Evolutionary conservation across 768 basidiomycete genomes (phyloP).

Genomic region (Scleroderma citrinum): DNA sequence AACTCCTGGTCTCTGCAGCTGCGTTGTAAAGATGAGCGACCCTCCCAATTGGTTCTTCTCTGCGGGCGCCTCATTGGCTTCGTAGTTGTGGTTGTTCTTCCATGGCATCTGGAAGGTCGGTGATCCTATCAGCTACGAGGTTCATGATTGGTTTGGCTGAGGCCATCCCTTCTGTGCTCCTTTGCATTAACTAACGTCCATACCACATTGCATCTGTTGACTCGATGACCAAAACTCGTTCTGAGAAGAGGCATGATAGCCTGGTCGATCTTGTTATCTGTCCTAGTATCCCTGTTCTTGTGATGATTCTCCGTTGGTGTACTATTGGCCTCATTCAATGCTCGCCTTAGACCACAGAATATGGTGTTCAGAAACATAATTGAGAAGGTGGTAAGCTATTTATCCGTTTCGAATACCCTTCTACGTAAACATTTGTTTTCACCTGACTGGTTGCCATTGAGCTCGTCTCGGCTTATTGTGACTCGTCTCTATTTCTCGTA

Average conservation of each 20-base stretch:
- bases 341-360: slow-evolving; percentile 29
- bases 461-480: slow-evolving; percentile 33
- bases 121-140: background rate
- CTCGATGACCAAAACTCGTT: no score
- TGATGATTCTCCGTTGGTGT: slow-evolving; percentile 40
- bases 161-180: no score
- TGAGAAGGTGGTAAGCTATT: slow-evolving; percentile 43
- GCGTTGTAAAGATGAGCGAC: slow-evolving; percentile 23
- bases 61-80: slow-evolving; percentile 47
- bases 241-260: slow-evolving; percentile 36
- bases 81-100: slow-evolving; percentile 50
- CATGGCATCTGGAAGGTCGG: slow-evolving; percentile 48
- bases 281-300: slow-evolving; percentile 41
- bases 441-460: slow-evolving; percentile 37
- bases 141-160: no score
- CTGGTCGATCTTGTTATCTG: slow-evolving; percentile 42
- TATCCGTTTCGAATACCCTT: slow-evolving; percentile 33
- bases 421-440: slow-evolving; percentile 29
- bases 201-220: no score
- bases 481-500: slow-evolving; percentile 16
- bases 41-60: slow-evolving; percentile 35
- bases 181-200: no score
- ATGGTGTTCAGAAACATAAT: slow-evolving; percentile 46
- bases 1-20: slow-evolving; percentile 13
- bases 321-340: background rate